Evolutionary conservation across 148 eudicot genomes (phyloP).

Genomic region (Persicaria tinctoria): DNA sequence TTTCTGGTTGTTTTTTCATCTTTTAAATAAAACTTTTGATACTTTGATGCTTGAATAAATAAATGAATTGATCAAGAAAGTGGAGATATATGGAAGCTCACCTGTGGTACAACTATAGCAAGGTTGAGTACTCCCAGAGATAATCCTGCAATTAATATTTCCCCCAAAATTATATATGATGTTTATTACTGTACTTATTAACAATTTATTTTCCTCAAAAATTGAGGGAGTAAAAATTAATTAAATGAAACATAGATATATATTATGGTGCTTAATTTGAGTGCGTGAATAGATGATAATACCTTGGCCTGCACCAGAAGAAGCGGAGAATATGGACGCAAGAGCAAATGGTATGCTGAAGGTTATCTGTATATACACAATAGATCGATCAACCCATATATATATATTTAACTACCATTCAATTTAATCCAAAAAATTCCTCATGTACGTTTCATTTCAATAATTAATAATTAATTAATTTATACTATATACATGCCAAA

Average conservation of each 20-base stretch:
- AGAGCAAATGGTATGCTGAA: slow-evolving; percentile 56
- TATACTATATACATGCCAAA: no score
- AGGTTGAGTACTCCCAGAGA: slow-evolving; percentile 53
- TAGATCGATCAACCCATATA: background rate
- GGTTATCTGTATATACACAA: slow-evolving; percentile 27
- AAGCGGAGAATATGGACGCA: slow-evolving; percentile 45
- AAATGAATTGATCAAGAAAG: background rate
- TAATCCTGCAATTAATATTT: slow-evolving; percentile 28
- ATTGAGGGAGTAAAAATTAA: background rate
- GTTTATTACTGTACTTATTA: background rate
- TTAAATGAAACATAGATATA: background rate
- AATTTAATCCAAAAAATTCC: background rate
- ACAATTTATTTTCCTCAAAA: background rate
- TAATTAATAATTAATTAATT: background rate
- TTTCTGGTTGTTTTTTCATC: no score
- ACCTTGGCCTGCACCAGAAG: slow-evolving; percentile 61
- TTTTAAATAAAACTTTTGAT: no score
- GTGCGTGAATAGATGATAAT: background rate
- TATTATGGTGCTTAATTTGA: background rate
- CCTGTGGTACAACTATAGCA: slow-evolving; percentile 58
- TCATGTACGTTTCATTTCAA: background rate
- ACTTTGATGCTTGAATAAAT: no score
- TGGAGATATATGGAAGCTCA: slow-evolving; percentile 13
- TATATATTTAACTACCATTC: background rate
- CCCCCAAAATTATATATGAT: background rate